Conservation (phyloP, 2,329 filamentous ascomycete species). For the Phialocephala subalpina region DNA sequence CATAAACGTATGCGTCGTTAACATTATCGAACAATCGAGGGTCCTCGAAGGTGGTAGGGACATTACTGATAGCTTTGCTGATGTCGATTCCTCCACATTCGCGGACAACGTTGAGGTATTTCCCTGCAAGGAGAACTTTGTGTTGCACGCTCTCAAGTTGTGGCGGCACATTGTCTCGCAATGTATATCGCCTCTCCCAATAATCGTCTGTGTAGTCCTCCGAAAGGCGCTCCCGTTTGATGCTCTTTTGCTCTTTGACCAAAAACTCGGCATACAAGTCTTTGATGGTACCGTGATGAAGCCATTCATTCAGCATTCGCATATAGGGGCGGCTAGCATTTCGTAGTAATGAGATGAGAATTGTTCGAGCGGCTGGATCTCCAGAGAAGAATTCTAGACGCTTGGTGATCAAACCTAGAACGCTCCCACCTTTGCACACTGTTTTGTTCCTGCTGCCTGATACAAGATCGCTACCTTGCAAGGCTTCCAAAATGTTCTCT, state of each 20-base stretch:
- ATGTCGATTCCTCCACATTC: constrained; percentile 97
- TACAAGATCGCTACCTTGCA: constrained; percentile 85
- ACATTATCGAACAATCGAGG: constrained; percentile 93
- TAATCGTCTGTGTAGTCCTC: constrained; percentile 99
- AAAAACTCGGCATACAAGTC: constrained; percentile 95
- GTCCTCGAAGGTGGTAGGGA: constrained; percentile 92
- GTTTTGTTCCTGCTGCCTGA: constrained; percentile 85
- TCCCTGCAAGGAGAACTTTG: constrained; percentile 93
- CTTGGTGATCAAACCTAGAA: constrained; percentile 87
- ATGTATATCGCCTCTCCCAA: constrained; percentile 97
- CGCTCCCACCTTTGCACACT: constrained; percentile 94
- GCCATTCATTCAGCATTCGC: constrained; percentile 98
- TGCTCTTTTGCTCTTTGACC: constrained; percentile 95
- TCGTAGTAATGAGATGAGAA: constrained; percentile 83
- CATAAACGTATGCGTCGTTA: constrained; percentile 92
- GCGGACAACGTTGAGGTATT: constrained; percentile 98
- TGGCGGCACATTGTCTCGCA: constrained; percentile 90
- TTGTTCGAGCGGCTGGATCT: constrained; percentile 83
- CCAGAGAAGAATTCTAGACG: constrained; percentile 90
- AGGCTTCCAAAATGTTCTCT: constrained; percentile 89
- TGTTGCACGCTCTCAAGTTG: constrained; percentile 92
- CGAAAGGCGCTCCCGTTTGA: constrained; percentile 87
- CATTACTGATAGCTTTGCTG: constrained; percentile 84
- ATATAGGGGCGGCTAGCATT: constrained; percentile 96
- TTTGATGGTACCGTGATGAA: constrained; percentile 94